A percentile compares a stretch with the other conserved stretches of the same genome.
These are phyloP conservation scores for Sclerotinia minor DNA, from an alignment of 2,329 filamentous ascomycete genomes.

Conservation along the genomic window DNA sequence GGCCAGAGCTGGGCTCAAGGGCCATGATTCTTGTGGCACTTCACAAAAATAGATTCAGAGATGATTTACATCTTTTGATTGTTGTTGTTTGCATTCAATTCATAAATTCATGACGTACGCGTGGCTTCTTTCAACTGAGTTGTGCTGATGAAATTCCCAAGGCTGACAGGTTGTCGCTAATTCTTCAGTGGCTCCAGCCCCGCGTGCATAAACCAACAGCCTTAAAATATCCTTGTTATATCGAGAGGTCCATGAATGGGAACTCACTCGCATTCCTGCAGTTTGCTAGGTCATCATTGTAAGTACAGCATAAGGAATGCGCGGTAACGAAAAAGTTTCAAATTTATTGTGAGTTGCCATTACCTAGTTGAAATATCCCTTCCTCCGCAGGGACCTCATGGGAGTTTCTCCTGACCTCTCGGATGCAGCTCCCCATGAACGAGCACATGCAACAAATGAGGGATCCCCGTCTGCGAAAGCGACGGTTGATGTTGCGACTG, in stretches of 20 bases:
- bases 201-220: constrained; percentile 18
- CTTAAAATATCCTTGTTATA: constrained; percentile 17
- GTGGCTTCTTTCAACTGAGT: constrained; percentile 32
- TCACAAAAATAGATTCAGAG: constrained; percentile 31
- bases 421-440: constrained; percentile 28
- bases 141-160: constrained; percentile 20
- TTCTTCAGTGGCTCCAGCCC: constrained; percentile 22
- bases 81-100: constrained; percentile 22
- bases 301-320: constrained; percentile 7
- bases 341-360: constrained; percentile 12
- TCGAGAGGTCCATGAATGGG: background rate
- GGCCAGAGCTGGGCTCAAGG: constrained; percentile 59
- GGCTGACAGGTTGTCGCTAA: constrained; percentile 26
- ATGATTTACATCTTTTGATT: constrained; percentile 33
- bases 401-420: constrained; percentile 28
- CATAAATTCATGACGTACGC: constrained; percentile 25
- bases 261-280: background rate
- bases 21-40: constrained; percentile 52
- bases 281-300: background rate
- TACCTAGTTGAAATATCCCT: background rate
- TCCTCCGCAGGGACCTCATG: constrained; percentile 30
- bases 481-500: constrained; percentile 31
- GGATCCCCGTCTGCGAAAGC: constrained; percentile 29
- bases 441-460: constrained; percentile 28
- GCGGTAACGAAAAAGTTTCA: background rate